Evolutionary conservation across 305 asterid species (phyloP).

Genomic region (Rubia tinctorum): DNA sequence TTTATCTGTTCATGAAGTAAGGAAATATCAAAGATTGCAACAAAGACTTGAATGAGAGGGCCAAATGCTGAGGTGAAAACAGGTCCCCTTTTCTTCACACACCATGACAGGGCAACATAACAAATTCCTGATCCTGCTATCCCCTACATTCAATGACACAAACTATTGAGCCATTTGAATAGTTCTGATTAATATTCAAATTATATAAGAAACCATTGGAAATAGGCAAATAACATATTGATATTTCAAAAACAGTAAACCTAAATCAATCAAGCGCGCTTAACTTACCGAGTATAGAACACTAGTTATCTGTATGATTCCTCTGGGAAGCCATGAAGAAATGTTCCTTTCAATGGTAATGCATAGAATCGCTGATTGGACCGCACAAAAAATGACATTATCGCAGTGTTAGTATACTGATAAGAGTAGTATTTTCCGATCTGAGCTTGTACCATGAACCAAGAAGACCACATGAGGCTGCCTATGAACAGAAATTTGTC

Average conservation of each 20-base stretch:
- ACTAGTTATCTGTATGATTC: conserved; percentile 44
- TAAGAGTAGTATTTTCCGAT: conserved; percentile 54
- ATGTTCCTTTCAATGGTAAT: conserved; percentile 38
- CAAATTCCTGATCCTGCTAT: conserved; percentile 67
- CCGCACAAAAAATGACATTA: conserved; percentile 58
- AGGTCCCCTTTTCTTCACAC: conserved; percentile 66
- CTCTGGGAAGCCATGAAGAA: conserved; percentile 51
- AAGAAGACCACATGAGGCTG: conserved; percentile 62
- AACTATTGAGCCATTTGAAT: no score
- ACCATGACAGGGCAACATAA: conserved; percentile 66
- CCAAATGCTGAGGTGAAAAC: conserved; percentile 78
- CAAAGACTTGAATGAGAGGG: conserved; percentile 67
- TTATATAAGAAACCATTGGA: no score
- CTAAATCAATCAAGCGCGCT: no score
- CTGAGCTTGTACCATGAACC: conserved; percentile 70
- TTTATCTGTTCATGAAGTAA: conserved; percentile 57
- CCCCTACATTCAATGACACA: conserved; percentile 39
- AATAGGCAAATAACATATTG: neutral
- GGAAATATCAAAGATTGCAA: conserved; percentile 56
- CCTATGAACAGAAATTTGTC: conserved; percentile 44
- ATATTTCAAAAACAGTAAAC: neutral
- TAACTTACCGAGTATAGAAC: conserved; percentile 50
- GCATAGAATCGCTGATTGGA: conserved; percentile 51
- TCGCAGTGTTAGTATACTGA: conserved; percentile 61
- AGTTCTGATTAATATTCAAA: neutral